Base-by-base conservation (phyloP, 495 filamentous ascomycete genomes). In the Penicillium steckii region DNA sequence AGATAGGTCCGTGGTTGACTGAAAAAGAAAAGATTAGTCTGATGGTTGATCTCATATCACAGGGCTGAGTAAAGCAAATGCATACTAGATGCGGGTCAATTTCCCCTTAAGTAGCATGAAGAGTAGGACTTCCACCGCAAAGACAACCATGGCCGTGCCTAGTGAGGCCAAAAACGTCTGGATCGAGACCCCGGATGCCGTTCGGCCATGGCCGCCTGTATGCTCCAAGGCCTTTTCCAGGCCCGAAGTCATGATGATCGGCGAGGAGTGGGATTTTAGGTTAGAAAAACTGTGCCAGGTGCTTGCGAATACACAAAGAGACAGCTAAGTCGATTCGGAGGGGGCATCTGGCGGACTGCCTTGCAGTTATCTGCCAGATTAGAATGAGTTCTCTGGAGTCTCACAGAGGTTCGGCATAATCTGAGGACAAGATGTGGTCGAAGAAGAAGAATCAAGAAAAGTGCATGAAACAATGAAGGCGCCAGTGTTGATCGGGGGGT, bases 1-100 rank as follows among this genome's bases (percentile, higher is more conserved):
- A 97, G 80, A 64, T 90, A 97, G 8, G 92, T 95, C 71, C 91
- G 86, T 0, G 92, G 92, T 75, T 88, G 86, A 64, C 85, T 91
- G 38, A 41, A 6, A 37, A 38, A 17, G 6, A 15, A 56, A 46
- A 15, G 49, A 46, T 41, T 41, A 41, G 38, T 21, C 3, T 17
- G 8, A 17, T 17, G 6, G 13, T 37, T 37, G n/a, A 12, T 15
- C n/a, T 67, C 7, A 45, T n/a, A 18, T 40, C 15, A 0, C 48
- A 18, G 3, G n/a, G 24, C 32, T 37, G 45, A n/a, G 19, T 13
- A 19, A 25, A 18, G 38, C 18, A 24, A 32, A 4, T 9, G 68
- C 86, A 62, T 73, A 94, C 86, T 95, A 97, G 60, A 97, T 94
- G 54, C 92, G 81, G 2, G 82, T 83, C 35, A 96, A 69, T 59